Percentiles rank a stretch among this genome's conserved stretches.
phyloP scores from a whole-genome alignment of 139 green algal genomes.

The Chlamydomonas sp. region DNA sequence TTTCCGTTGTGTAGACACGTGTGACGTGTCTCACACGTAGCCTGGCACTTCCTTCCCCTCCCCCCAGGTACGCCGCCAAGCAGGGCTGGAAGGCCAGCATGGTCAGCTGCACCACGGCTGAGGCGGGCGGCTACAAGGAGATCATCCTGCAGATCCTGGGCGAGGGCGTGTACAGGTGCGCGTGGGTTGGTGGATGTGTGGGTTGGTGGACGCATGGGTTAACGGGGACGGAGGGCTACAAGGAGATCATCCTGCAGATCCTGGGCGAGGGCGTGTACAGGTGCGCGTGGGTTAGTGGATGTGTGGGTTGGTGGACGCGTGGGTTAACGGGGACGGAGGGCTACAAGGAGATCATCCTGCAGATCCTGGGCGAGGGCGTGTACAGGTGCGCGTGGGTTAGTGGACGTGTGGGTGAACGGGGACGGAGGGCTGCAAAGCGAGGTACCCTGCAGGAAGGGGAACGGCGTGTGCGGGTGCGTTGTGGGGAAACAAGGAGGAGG shows the following conservation, averaged over 20 bases:
- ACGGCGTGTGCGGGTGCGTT: too few relatives aligned
- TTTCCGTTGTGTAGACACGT: not conserved
- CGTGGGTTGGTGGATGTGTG: too few relatives aligned
- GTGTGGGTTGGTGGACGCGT: too few relatives aligned
- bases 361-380: not conserved
- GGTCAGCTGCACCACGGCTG: slow-evolving; percentile 70
- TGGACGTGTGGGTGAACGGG: too few relatives aligned
- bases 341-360: slow-evolving; percentile 81
- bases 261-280: slow-evolving; percentile 6
- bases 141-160: slow-evolving; percentile 52
- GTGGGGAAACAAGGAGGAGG: too few relatives aligned
- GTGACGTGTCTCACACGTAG: not conserved
- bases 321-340: slow-evolving; percentile 91
- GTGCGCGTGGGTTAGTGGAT: too few relatives aligned
- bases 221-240: slow-evolving; percentile 86
- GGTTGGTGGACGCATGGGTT: too few relatives aligned
- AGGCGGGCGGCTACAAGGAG: slow-evolving; percentile 91
- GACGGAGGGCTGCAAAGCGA: slow-evolving; percentile 88
- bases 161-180: not conserved
- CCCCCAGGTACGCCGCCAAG: slow-evolving; percentile 48
- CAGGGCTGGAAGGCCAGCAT: slow-evolving; percentile 84
- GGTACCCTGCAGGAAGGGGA: too few relatives aligned
- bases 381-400: too few relatives aligned
- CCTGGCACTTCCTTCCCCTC: slow-evolving; percentile 26
- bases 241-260: slow-evolving; percentile 70